Evolutionary conservation across 2,329 filamentous ascomycete genomes (phyloP).

Genomic region (Ophiostoma ulmi): DNA sequence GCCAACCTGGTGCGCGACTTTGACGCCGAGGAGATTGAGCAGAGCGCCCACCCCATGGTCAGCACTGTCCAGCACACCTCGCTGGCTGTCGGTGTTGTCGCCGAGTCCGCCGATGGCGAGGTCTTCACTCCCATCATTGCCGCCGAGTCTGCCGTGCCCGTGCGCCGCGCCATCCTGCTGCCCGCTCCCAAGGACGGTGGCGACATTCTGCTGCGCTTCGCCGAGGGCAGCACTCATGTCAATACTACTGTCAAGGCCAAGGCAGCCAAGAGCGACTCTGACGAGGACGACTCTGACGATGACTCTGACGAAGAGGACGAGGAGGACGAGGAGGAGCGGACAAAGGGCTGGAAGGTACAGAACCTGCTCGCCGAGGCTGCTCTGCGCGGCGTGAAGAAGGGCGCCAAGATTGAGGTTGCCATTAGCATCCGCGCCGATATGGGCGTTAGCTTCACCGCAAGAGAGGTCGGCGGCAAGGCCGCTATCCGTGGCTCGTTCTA

Average conservation of each 20-base stretch:
- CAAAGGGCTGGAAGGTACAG: slow-evolving; percentile 89
- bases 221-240: slow-evolving; percentile 72
- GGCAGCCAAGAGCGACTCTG: slow-evolving; percentile 62
- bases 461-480: slow-evolving; percentile 82
- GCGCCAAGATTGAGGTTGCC: slow-evolving; percentile 86
- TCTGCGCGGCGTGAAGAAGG: slow-evolving; percentile 78
- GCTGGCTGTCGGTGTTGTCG: slow-evolving; percentile 82
- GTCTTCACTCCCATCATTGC: slow-evolving; percentile 76
- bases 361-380: slow-evolving; percentile 78
- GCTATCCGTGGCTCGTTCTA: slow-evolving; percentile 60
- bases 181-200: slow-evolving; percentile 72
- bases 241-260: slow-evolving; percentile 77
- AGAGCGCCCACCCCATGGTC: slow-evolving; percentile 91
- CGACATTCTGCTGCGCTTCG: slow-evolving; percentile 80
- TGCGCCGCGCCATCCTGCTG: slow-evolving; percentile 77
- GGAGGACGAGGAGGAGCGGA: slow-evolving; percentile 78
- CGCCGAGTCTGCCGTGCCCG: slow-evolving; percentile 83
- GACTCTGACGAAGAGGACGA: slow-evolving; percentile 54
- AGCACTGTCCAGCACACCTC: slow-evolving; percentile 88
- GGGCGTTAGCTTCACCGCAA: slow-evolving; percentile 69
- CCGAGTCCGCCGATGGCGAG: slow-evolving; percentile 58
- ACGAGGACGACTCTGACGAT: slow-evolving; percentile 63
- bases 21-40: slow-evolving; percentile 86
- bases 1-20: slow-evolving; percentile 92
- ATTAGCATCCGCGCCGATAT: slow-evolving; percentile 81